A percentile compares a stretch with the other conserved stretches of the same genome.
Evolutionary conservation across 257 asterid genomes (phyloP).

Genomic region (Scutellaria galericulata): DNA sequence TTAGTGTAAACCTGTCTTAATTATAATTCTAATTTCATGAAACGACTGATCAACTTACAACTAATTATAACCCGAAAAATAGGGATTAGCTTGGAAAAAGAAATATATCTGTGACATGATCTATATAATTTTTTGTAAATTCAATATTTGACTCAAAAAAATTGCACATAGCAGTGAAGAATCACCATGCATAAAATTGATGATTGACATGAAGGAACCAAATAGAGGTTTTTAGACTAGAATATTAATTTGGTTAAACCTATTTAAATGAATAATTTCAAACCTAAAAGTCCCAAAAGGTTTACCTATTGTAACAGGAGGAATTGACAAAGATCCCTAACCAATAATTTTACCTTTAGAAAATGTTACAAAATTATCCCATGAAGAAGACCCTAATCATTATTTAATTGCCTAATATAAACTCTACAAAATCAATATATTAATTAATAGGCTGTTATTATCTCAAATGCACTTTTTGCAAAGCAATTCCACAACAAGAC

Average conservation of each 20-base stretch:
- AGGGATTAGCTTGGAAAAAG: too few relatives aligned
- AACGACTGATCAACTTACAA: too few relatives aligned
- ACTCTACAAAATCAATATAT: background rate
- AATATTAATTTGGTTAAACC: background rate
- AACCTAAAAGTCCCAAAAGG: conserved; percentile 33
- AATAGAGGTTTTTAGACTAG: conserved; percentile 14
- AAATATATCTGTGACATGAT: too few relatives aligned
- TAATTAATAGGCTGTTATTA: conserved; percentile 43
- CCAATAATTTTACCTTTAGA: conserved; percentile 22
- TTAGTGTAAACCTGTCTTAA: too few relatives aligned
- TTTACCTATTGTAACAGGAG: conserved; percentile 15
- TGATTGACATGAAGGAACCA: conserved; percentile 5
- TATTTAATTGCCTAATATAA: conserved; percentile 25
- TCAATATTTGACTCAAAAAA: too few relatives aligned
- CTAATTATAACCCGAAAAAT: too few relatives aligned
- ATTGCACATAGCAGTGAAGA: too few relatives aligned
- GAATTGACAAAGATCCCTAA: conserved; percentile 51
- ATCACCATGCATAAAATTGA: background rate
- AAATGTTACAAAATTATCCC: conserved; percentile 32
- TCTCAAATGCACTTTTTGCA: conserved; percentile 47
- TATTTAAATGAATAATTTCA: background rate
- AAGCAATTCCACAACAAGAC: conserved; percentile 33
- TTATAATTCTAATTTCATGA: too few relatives aligned
- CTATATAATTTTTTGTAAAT: background rate
- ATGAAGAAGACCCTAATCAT: conserved; percentile 42